Conservation (phyloP, 2,329 filamentous ascomycete species). For the Exophiala spinifera region DNA sequence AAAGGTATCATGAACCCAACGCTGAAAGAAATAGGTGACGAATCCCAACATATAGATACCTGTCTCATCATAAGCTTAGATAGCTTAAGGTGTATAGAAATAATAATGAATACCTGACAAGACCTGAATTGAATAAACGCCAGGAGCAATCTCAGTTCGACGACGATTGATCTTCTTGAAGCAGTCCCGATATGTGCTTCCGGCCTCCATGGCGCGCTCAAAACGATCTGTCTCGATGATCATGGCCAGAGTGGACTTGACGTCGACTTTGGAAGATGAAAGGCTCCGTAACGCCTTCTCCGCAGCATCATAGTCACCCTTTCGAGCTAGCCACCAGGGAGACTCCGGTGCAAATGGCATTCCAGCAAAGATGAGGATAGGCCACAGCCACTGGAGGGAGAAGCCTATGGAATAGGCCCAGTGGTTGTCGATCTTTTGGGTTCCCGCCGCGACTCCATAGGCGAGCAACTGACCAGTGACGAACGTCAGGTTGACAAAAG, state of each 20-base stretch:
- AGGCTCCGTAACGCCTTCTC: slow-evolving; percentile 37
- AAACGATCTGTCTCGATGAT: slow-evolving; percentile 43
- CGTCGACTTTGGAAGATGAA: slow-evolving; percentile 38
- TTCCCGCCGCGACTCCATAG: slow-evolving; percentile 35
- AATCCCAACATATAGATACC: slow-evolving; percentile 46
- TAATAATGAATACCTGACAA: slow-evolving; percentile 42
- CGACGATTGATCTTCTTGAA: slow-evolving; percentile 43
- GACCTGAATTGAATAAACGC: slow-evolving; percentile 46
- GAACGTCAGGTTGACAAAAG: slow-evolving; percentile 52
- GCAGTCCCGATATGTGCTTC: slow-evolving; percentile 39
- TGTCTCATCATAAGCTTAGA: too few relatives aligned
- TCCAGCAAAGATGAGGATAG: slow-evolving; percentile 36
- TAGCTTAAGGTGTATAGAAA: too few relatives aligned
- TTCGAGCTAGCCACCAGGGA: slow-evolving; percentile 40
- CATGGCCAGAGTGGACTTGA: slow-evolving; percentile 41
- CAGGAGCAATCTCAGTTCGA: slow-evolving; percentile 45
- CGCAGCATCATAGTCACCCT: slow-evolving; percentile 37
- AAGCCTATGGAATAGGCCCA: slow-evolving; percentile 48
- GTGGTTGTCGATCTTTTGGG: slow-evolving; percentile 33
- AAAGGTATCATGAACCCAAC: slow-evolving; percentile 26
- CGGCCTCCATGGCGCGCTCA: slow-evolving; percentile 39
- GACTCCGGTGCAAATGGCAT: slow-evolving; percentile 39
- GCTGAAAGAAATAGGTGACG: slow-evolving; percentile 49
- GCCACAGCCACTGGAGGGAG: slow-evolving; percentile 45
- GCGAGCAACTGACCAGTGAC: slow-evolving; percentile 38